phyloP scores from a whole-genome alignment of 2,329 filamentous ascomycete genomes.

The Phialemonium atrogriseum region DNA sequence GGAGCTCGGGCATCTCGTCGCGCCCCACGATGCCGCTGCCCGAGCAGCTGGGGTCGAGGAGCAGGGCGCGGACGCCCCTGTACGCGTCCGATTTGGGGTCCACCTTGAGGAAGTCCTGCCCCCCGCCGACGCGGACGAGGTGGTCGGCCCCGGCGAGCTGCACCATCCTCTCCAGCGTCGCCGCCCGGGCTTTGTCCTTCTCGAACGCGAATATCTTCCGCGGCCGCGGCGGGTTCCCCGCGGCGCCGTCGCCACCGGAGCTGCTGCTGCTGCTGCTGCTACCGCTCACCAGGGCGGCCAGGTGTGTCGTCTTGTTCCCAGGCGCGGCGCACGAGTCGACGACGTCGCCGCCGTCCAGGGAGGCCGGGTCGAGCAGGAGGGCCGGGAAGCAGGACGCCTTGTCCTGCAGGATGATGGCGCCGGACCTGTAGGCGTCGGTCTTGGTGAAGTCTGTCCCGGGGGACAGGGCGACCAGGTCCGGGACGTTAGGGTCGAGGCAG shows the following conservation, averaged over 20 bases:
- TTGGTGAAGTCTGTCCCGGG: constrained; percentile 64
- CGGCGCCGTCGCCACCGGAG: too few relatives aligned
- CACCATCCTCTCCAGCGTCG: constrained; percentile 80
- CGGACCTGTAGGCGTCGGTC: constrained; percentile 63
- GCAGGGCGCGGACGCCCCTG: constrained; percentile 64
- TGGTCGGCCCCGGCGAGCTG: constrained; percentile 61
- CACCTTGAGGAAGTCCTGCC: constrained; percentile 74
- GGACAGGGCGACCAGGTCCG: constrained; percentile 73
- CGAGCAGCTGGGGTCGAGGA: constrained; percentile 91
- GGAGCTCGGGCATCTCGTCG: constrained; percentile 65
- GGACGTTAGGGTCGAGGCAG: constrained; percentile 72
- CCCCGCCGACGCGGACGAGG: constrained; percentile 59
- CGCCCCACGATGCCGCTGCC: constrained; percentile 90
- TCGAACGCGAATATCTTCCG: constrained; percentile 68
- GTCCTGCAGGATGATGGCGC: constrained; percentile 84
- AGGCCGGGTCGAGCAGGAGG: constrained; percentile 65
- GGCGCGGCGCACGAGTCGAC: constrained; percentile 94
- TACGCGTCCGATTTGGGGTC: constrained; percentile 57
- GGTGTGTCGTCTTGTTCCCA: constrained; percentile 94
- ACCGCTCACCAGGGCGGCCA: constrained; percentile 63
- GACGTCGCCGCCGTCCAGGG: constrained; percentile 63
- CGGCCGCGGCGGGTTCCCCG: constrained; percentile 18
- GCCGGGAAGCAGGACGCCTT: constrained; percentile 97
- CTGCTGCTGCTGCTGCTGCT: constrained; percentile 29
- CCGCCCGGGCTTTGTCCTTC: constrained; percentile 61